Evolutionary conservation across 495 filamentous ascomycete species (phyloP).

Genomic region (Penicillium chermesinum): DNA sequence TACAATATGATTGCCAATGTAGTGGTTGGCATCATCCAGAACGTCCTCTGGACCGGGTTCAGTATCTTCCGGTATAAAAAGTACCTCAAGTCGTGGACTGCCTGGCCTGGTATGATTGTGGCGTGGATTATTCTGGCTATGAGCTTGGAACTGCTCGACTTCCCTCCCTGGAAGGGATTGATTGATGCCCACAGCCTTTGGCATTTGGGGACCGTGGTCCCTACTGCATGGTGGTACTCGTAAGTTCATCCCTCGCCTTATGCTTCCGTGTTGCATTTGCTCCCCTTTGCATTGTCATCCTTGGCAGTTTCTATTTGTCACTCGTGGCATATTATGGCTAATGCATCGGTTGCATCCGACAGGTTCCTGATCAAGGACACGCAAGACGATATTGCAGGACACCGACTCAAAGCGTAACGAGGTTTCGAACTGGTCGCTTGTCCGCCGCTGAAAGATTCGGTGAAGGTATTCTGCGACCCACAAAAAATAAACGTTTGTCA

Average conservation of each 20-base stretch:
- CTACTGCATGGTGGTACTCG: slow-evolving; percentile 93
- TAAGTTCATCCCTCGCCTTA: slow-evolving; percentile 45
- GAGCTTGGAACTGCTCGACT: slow-evolving; percentile 93
- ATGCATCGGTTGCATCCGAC: slow-evolving; percentile 12
- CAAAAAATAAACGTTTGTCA: background rate
- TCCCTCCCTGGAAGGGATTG: slow-evolving; percentile 75
- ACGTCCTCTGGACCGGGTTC: slow-evolving; percentile 81
- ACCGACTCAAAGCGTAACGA: slow-evolving; percentile 45
- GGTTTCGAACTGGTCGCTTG: background rate
- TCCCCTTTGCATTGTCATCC: too few relatives aligned
- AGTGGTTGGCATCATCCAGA: slow-evolving; percentile 71
- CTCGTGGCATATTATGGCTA: slow-evolving; percentile 11
- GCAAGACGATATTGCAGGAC: slow-evolving; percentile 62
- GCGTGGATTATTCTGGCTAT: slow-evolving; percentile 89
- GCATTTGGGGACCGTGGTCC: slow-evolving; percentile 89
- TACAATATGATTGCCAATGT: slow-evolving; percentile 99
- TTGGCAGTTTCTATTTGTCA: slow-evolving; percentile 1
- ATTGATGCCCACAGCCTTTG: slow-evolving; percentile 94
- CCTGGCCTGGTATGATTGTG: slow-evolving; percentile 90
- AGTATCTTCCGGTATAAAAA: slow-evolving; percentile 69
- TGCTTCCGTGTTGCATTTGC: slow-evolving; percentile 1
- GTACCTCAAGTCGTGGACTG: slow-evolving; percentile 65
- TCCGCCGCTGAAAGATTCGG: background rate
- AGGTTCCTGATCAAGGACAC: slow-evolving; percentile 78
- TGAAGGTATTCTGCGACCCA: background rate